phyloP scores from a whole-genome alignment of 2,329 filamentous ascomycete species.

The Sarocladium oryzae region DNA sequence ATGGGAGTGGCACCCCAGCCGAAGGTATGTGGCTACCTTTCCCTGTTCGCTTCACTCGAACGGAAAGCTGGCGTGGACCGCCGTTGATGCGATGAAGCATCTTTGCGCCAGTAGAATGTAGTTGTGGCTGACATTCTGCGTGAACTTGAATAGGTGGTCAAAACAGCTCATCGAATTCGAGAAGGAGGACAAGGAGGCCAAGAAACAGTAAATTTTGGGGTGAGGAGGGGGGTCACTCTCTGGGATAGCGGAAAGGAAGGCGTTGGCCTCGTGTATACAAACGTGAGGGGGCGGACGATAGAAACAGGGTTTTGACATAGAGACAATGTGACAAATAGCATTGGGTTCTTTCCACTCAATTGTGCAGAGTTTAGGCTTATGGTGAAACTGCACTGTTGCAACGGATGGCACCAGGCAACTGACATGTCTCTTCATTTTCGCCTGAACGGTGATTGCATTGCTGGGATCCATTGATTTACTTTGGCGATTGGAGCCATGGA shows the following conservation, averaged over 20 bases:
- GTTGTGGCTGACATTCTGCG: neutral
- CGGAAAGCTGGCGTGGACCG: neutral
- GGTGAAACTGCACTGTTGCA: too few species aligned
- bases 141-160: conserved; percentile 30
- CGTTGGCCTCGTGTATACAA: conserved; percentile 5
- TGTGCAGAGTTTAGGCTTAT: too few species aligned
- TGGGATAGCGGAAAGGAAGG: conserved; percentile 9
- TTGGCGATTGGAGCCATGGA: too few species aligned
- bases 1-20: conserved; percentile 74
- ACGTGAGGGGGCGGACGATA: neutral
- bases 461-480: too few species aligned
- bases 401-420: too few species aligned
- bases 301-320: neutral
- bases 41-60: neutral
- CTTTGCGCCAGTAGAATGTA: too few species aligned
- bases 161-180: conserved; percentile 39
- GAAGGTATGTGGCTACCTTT: conserved; percentile 55
- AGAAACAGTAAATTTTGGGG: conserved; percentile 24
- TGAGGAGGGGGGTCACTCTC: too few species aligned
- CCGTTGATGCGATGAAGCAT: neutral
- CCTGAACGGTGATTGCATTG: too few species aligned
- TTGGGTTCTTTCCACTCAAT: neutral
- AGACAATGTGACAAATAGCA: conserved; percentile 7
- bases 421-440: too few species aligned
- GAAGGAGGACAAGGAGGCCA: conserved; percentile 37